A percentile compares a stretch with the other conserved stretches of the same genome.
phyloP scores from a whole-genome alignment of 345 rosid species.

The Euphorbia tirucalli region DNA sequence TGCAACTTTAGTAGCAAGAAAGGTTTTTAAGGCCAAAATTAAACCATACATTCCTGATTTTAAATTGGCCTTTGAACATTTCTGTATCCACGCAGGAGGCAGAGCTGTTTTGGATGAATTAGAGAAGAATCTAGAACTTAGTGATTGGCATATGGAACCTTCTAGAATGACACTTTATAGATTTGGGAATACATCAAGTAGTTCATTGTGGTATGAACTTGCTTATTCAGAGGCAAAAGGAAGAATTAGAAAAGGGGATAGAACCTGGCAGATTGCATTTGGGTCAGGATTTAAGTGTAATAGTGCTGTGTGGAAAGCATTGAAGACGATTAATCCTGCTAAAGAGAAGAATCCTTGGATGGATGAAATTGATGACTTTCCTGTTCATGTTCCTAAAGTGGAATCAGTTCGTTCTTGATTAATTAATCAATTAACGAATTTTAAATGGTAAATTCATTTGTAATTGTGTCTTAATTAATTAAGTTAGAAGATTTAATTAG shows the following conservation, averaged over 20 bases:
- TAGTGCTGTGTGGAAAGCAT: slow-evolving; percentile 84
- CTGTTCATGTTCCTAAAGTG: slow-evolving; percentile 52
- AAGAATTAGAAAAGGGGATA: slow-evolving; percentile 72
- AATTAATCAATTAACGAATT: too few species aligned
- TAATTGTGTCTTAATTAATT: too few species aligned
- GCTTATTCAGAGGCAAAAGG: slow-evolving; percentile 88
- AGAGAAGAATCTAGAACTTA: slow-evolving; percentile 73
- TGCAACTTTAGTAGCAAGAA: slow-evolving; percentile 62
- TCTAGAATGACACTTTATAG: slow-evolving; percentile 86
- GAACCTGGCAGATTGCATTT: slow-evolving; percentile 92
- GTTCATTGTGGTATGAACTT: slow-evolving; percentile 87
- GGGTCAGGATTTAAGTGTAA: slow-evolving; percentile 98
- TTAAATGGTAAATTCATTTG: too few species aligned
- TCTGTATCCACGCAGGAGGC: slow-evolving; percentile 87
- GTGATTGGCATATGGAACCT: slow-evolving; percentile 90
- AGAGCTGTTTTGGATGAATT: slow-evolving; percentile 87
- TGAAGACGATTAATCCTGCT: slow-evolving; percentile 62
- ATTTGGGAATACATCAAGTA: slow-evolving; percentile 91
- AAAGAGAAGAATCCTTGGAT: slow-evolving; percentile 83
- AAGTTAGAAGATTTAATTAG: too few species aligned
- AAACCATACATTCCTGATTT: slow-evolving; percentile 82
- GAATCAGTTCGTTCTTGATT: slow-evolving; percentile 13
- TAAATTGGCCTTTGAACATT: slow-evolving; percentile 87
- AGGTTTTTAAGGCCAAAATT: slow-evolving; percentile 54
- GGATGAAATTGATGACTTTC: slow-evolving; percentile 72